Percentiles rank a stretch among this genome's conserved stretches.
Evolutionary conservation across 768 basidiomycete species (phyloP).

Genomic region (Hemileccinum rubropunctum): DNA sequence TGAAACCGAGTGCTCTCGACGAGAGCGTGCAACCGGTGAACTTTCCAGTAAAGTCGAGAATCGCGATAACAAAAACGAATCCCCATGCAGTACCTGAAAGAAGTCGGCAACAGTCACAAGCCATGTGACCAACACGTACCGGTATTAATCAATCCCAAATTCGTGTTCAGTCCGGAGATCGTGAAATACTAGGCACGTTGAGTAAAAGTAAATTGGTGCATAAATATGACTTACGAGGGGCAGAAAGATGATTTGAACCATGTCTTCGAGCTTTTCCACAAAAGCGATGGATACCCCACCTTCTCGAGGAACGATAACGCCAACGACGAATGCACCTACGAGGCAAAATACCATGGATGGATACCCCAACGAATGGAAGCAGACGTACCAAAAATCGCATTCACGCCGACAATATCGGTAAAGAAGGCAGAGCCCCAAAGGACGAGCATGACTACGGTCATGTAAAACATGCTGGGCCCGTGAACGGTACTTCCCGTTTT

Average conservation of each 20-base stretch:
- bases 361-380: not conserved
- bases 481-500: conserved; percentile 77
- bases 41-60: conserved; percentile 82
- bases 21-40: conserved; percentile 79
- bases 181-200: conserved; percentile 76
- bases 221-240: conserved; percentile 59
- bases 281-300: conserved; percentile 81
- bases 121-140: conserved; percentile 37
- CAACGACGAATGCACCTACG: conserved; percentile 77
- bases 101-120: not conserved
- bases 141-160: conserved; percentile 79
- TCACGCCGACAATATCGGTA: conserved; percentile 92
- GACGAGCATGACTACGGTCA: conserved; percentile 79
- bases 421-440: conserved; percentile 89
- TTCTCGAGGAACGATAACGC: conserved; percentile 81
- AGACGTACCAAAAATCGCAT: conserved; percentile 79
- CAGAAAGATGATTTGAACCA: conserved; percentile 86
- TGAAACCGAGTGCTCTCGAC: conserved; percentile 69
- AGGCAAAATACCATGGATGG: not conserved
- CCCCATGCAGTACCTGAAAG: conserved; percentile 75
- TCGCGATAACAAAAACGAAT: conserved; percentile 76
- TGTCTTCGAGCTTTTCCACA: conserved; percentile 93
- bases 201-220: not conserved
- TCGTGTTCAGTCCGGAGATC: conserved; percentile 87
- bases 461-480: conserved; percentile 84